Base-by-base conservation (phyloP, 2,329 filamentous ascomycete genomes). In the Alternaria brassicicola region DNA sequence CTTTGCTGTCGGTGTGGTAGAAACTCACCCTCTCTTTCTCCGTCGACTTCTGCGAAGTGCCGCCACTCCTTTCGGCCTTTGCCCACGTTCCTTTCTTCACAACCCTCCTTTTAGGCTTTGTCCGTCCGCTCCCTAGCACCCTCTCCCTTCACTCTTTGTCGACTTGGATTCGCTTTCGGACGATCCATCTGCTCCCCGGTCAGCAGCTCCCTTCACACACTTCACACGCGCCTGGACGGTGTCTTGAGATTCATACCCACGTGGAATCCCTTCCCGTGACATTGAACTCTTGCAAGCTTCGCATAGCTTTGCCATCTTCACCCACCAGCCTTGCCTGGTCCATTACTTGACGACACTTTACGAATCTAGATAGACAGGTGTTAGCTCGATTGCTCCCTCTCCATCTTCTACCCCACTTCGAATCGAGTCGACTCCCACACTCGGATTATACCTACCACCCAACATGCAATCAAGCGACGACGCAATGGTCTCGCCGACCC, bases 41-140 rank as follows among this genome's bases (percentile, higher is more conserved):
- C 69, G 63, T 74, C 71, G 69, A 68, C 70, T 78, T 76, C 74
- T 76, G 73, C 70, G 71, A 76, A 74, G 69, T 72, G 75, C 74
- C 70, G 74, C 74, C 76, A 77, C 74, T 78, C 76, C 75, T 78
- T 78, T 76, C 74, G 72, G 75, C 72, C 72, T 74, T 76, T 72
- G 73, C 73, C 69, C 72, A 77, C 74, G 66, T 77, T 77, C 74
- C 59, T 77, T 75, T 68, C 65, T 55, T 58, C 59, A 57, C 63
- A 56, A 57, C 60, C 62, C 62, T 66, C 66, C 69, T 57, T 57
- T 76, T 76, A 68, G 75, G 71, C 72, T 65, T 53, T 64, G 76
- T 75, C 76, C 70, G 74, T 77, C 75, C 76, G 68, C 72, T 78
- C 76, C 70, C 77, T 78, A 65, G 67, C 60, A 59, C 54, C 64